Conservation (phyloP, 768 basidiomycete genomes). For the Mycena vitilis region DNA sequence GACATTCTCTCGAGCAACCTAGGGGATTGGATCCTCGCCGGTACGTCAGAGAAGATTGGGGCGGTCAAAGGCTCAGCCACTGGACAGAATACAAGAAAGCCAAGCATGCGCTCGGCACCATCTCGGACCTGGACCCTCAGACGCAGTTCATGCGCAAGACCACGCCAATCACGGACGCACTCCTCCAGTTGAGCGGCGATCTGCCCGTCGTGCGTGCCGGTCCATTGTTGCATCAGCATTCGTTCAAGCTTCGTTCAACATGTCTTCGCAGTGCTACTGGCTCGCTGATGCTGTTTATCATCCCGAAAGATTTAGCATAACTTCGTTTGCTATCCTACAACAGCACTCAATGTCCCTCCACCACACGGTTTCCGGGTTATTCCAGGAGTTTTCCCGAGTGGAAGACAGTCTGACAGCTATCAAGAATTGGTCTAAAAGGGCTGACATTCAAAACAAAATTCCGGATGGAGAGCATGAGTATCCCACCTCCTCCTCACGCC, state of each 20-base stretch:
- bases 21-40: background rate
- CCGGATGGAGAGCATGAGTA: conserved; percentile 40
- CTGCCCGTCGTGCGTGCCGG: background rate
- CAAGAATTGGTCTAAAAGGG: conserved; percentile 36
- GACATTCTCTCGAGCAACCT: conserved; percentile 4
- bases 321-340: conserved; percentile 44
- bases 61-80: background rate
- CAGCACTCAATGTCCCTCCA: conserved; percentile 38
- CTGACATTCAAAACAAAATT: conserved; percentile 38
- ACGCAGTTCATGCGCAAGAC: background rate
- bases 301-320: conserved; percentile 42
- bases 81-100: conserved; percentile 13
- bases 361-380: conserved; percentile 23
- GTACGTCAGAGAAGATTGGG: background rate
- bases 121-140: conserved; percentile 2
- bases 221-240: too few species aligned
- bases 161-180: background rate
- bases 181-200: background rate
- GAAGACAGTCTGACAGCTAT: conserved; percentile 25
- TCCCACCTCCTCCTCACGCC: conserved; percentile 32
- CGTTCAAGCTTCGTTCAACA: too few species aligned
- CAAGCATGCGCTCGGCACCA: background rate
- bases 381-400: background rate
- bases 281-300: conserved; percentile 38
- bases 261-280: conserved; percentile 38